Percentiles rank a stretch among this genome's conserved stretches.
phyloP scores from a whole-genome alignment of 2,329 filamentous ascomycete species.

The Talaromyces pinophilus region DNA sequence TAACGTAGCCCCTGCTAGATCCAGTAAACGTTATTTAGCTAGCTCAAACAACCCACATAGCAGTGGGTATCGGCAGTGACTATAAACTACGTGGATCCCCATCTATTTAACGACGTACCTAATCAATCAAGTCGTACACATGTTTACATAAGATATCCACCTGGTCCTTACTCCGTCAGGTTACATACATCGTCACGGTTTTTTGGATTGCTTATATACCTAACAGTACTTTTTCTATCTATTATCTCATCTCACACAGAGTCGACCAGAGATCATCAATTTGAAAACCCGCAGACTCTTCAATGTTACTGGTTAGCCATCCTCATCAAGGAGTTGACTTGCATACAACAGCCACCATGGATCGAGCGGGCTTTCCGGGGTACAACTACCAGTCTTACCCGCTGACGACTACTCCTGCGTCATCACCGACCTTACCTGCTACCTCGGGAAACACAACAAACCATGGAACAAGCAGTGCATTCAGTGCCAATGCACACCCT shows the following conservation, averaged over 20 bases:
- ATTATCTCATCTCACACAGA: not conserved
- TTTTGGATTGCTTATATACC: not conserved
- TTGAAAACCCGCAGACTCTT: not conserved
- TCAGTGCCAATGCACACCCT: constrained; percentile 89
- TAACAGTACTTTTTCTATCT: not conserved
- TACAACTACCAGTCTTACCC: constrained; percentile 15
- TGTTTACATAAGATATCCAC: not conserved
- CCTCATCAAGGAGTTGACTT: not conserved
- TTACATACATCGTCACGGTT: not conserved
- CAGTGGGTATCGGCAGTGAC: not conserved
- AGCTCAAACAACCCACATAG: not conserved
- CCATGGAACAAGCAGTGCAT: constrained; percentile 87
- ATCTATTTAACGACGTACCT: not conserved
- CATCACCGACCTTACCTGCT: constrained; percentile 34
- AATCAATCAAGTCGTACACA: not conserved
- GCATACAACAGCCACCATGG: constrained; percentile 7
- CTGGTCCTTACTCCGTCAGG: not conserved
- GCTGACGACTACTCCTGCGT: not conserved
- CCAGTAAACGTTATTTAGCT: not conserved
- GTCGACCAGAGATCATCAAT: not conserved
- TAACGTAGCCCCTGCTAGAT: not conserved
- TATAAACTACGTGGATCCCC: not conserved
- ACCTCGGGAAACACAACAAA: constrained; percentile 59
- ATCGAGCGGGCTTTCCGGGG: constrained; percentile 6
- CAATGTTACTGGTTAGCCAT: not conserved